Conservation (phyloP, 305 asterid genomes). For the Lippia alba region DNA sequence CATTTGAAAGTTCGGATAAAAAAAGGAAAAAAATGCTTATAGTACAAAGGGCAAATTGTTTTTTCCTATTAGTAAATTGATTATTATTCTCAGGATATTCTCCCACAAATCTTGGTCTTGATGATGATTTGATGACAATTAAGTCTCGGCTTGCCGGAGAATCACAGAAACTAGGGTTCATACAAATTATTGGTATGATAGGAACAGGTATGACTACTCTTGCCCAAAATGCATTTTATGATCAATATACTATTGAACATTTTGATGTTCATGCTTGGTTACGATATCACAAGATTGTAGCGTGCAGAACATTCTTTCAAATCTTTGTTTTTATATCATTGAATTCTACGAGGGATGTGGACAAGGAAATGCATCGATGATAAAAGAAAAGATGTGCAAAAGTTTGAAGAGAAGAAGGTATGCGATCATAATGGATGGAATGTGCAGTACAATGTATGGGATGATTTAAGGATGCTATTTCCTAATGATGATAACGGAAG, state of each 20-base stretch:
- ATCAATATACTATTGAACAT: neutral
- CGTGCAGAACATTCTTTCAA: neutral
- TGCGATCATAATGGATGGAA: neutral
- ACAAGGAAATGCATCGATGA: neutral
- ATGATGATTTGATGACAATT: neutral
- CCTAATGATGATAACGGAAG: neutral
- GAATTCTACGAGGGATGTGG: neutral
- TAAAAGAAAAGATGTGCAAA: neutral
- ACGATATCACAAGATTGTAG: neutral
- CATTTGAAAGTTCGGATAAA: no score
- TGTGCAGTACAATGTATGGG: no score
- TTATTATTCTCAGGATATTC: no score
- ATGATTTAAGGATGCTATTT: neutral
- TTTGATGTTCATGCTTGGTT: no score
- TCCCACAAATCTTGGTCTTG: no score
- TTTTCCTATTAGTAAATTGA: no score
- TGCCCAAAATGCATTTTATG: neutral
- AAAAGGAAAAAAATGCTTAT: no score
- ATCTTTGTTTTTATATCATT: neutral
- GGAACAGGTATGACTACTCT: neutral
- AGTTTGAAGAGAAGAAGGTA: neutral
- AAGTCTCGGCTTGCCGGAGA: neutral
- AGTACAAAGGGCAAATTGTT: no score
- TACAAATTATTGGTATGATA: neutral
- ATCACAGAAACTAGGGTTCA: neutral